Percentiles rank a stretch among this genome's conserved stretches.
phyloP scores from a whole-genome alignment of 306 rosid species.

The Leucaena leucocephala region DNA sequence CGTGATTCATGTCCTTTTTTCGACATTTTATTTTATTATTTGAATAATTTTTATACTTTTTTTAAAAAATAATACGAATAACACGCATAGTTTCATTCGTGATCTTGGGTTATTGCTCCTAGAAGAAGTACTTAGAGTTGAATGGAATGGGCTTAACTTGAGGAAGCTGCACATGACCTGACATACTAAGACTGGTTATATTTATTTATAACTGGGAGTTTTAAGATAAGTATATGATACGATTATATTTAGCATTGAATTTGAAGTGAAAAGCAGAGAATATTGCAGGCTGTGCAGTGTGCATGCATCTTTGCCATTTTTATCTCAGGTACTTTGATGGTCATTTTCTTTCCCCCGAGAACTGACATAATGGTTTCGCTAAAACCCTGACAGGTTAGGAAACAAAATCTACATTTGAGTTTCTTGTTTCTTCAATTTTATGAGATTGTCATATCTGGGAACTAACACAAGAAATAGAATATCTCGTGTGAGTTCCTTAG shows the following conservation, averaged over 20 bases:
- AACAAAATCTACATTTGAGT: constrained; percentile 30
- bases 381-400: constrained; percentile 30
- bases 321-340: neutral
- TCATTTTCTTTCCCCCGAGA: neutral
- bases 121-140: neutral
- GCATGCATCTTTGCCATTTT: constrained; percentile 2
- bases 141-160: neutral
- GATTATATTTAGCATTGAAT: neutral
- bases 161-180: neutral
- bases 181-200: neutral
- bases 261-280: neutral
- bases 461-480: constrained; percentile 22
- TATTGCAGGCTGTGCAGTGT: neutral
- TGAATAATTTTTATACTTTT: neutral
- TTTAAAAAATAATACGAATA: no score
- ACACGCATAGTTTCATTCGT: no score
- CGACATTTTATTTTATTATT: neutral
- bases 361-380: constrained; percentile 24
- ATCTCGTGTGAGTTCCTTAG: constrained; percentile 38
- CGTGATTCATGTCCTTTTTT: neutral
- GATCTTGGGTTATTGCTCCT: no score
- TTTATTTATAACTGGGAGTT: neutral
- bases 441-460: constrained; percentile 35
- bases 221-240: neutral
- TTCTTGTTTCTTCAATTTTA: constrained; percentile 12